Conservation (phyloP, 1,139 yeast species). For the Yamadazyma triangularis region DNA sequence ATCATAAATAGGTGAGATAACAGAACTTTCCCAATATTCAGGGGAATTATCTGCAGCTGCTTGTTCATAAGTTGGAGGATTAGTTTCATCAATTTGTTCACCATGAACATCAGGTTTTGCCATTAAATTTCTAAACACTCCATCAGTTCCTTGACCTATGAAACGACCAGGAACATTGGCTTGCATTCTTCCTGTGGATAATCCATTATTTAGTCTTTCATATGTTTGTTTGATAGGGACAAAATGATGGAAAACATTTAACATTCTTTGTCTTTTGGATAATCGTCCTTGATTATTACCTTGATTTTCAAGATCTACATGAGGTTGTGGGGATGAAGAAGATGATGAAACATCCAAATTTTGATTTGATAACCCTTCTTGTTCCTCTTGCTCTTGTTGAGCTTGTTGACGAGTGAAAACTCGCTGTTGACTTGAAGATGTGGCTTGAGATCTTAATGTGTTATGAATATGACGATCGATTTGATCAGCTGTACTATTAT, state of each 20-base stretch:
- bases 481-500: constrained; percentile 5
- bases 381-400: constrained; percentile 1
- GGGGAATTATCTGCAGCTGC: constrained; percentile 95
- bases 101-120: constrained; percentile 75
- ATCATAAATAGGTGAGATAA: constrained; percentile 73
- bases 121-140: constrained; percentile 85
- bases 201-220: constrained; percentile 41
- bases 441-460: constrained; percentile 9
- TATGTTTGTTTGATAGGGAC: constrained; percentile 42
- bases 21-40: constrained; percentile 93
- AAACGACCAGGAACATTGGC: constrained; percentile 41
- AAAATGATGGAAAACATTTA: constrained; percentile 29
- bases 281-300: constrained; percentile 9
- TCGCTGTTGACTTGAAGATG: constrained; percentile 1
- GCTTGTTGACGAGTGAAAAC: constrained; percentile 1
- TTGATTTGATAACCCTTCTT: background rate
- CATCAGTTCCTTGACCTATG: constrained; percentile 67
- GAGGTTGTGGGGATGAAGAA: no score
- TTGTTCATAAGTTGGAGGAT: constrained; percentile 93
- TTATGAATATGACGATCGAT: constrained; percentile 15
- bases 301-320: constrained; percentile 19
- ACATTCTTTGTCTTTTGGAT: constrained; percentile 27
- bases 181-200: constrained; percentile 44
- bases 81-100: constrained; percentile 32
- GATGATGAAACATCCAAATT: no score